Percentiles rank a stretch among this genome's conserved stretches.
phyloP scores from a whole-genome alignment of 441 rosid species.

The Capsella rubella region DNA sequence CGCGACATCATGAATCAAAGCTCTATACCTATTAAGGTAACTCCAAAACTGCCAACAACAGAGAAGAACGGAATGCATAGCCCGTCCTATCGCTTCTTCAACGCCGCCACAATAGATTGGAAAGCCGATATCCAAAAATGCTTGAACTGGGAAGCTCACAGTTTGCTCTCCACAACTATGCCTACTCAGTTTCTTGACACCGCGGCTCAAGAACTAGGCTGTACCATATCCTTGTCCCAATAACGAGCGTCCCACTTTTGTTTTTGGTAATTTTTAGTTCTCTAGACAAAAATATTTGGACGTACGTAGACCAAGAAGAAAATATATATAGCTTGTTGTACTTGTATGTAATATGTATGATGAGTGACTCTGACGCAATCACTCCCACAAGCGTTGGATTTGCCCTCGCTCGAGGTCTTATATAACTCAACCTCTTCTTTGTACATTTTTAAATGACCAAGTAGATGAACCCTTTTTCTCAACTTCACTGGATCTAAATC shows the following conservation, averaged over 20 bases:
- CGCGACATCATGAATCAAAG: constrained; percentile 71
- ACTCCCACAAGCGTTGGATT: constrained; percentile 29
- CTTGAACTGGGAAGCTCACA: constrained; percentile 95
- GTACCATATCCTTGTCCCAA: constrained; percentile 59
- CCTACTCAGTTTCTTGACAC: constrained; percentile 68
- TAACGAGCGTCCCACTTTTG: constrained; percentile 37
- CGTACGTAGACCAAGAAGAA: constrained; percentile 28
- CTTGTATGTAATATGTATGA: constrained; percentile 34
- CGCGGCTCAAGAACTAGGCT: constrained; percentile 90
- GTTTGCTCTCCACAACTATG: constrained; percentile 74
- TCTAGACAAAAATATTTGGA: constrained; percentile 35
- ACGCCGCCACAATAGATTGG: constrained; percentile 71
- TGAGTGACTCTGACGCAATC: constrained; percentile 38
- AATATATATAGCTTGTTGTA: constrained; percentile 30
- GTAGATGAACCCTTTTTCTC: neutral
- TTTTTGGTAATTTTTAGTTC: constrained; percentile 31
- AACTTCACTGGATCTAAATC: neutral
- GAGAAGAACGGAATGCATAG: constrained; percentile 63
- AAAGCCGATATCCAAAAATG: constrained; percentile 81
- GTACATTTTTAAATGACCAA: constrained; percentile 36
- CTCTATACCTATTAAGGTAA: constrained; percentile 50
- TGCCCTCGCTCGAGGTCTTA: constrained; percentile 26
- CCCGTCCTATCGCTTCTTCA: constrained; percentile 62
- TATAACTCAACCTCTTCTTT: constrained; percentile 28
- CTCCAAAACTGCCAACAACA: constrained; percentile 47